Percentiles rank a stretch among this genome's conserved stretches.
Conservation (phyloP, 2,329 filamentous ascomycete genomes). For the Capronia epimyces region DNA sequence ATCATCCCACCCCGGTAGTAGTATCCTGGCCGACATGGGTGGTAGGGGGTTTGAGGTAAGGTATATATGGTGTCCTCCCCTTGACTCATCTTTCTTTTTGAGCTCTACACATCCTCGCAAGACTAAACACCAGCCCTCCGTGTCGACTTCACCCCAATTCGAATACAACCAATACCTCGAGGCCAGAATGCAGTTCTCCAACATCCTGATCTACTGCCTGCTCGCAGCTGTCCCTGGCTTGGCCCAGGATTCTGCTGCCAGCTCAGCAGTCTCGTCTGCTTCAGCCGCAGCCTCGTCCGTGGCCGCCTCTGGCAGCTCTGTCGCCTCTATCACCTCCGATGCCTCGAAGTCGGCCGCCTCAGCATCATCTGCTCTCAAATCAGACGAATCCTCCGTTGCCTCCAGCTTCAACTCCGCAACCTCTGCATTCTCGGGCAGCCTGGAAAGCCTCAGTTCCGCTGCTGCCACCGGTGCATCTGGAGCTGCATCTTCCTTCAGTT, state of each 20-base stretch:
- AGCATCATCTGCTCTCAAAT: neutral
- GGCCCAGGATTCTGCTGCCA: slow-evolving; percentile 7
- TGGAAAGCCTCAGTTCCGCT: slow-evolving; percentile 18
- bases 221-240: slow-evolving; percentile 15
- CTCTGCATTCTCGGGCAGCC: slow-evolving; percentile 13
- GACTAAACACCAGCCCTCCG: too few species aligned
- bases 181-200: slow-evolving; percentile 18
- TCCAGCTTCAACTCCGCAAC: slow-evolving; percentile 15
- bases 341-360: slow-evolving; percentile 4
- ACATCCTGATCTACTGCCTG: slow-evolving; percentile 14
- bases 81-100: too few species aligned
- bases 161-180: neutral
- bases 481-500: slow-evolving; percentile 14
- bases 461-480: slow-evolving; percentile 13
- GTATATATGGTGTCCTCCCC: too few species aligned
- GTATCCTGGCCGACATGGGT: too few species aligned
- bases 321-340: slow-evolving; percentile 5
- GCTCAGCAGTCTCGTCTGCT: neutral
- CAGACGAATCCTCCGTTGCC: slow-evolving; percentile 10
- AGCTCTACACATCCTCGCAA: too few species aligned
- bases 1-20: neutral
- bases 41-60: neutral
- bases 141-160: neutral
- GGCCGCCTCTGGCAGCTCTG: slow-evolving; percentile 10
- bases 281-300: slow-evolving; percentile 4